phyloP scores from a whole-genome alignment of 139 green algal species.

The Zygnema circumcarinatum region DNA sequence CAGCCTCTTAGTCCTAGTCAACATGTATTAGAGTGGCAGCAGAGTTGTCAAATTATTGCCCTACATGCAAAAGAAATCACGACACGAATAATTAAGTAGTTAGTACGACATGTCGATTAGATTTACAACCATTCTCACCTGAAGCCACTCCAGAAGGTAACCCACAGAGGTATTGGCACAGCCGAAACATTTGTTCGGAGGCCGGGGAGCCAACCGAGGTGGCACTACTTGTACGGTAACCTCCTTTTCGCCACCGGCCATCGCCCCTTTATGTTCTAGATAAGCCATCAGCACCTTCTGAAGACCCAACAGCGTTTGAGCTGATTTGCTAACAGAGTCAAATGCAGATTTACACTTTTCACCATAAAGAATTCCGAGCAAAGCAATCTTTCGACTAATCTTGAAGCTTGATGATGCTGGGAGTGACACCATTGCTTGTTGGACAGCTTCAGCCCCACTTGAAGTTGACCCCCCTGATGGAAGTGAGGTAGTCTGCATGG shows the following conservation, averaged over 20 bases:
- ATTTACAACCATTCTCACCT: constrained; percentile 27
- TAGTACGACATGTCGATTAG: no score
- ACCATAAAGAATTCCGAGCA: constrained; percentile 64
- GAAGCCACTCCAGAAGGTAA: constrained; percentile 49
- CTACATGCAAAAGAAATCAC: no score
- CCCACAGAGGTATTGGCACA: constrained; percentile 53
- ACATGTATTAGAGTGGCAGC: no score
- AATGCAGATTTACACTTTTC: constrained; percentile 67
- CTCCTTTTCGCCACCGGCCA: not conserved
- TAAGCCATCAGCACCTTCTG: constrained; percentile 26
- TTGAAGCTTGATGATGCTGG: constrained; percentile 58
- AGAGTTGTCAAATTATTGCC: no score
- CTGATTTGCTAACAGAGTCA: constrained; percentile 40
- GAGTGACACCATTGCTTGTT: constrained; percentile 51
- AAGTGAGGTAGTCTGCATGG: not conserved
- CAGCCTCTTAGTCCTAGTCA: no score
- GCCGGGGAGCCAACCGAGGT: constrained; percentile 1
- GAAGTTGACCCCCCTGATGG: not conserved
- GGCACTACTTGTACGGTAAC: not conserved
- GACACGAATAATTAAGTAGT: no score
- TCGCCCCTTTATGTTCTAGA: not conserved
- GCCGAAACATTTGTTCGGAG: constrained; percentile 54
- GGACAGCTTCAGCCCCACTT: constrained; percentile 18
- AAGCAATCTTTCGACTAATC: constrained; percentile 54
- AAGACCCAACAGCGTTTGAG: constrained; percentile 40